Conservation (phyloP, 306 rosid species). For the Vicia faba region DNA sequence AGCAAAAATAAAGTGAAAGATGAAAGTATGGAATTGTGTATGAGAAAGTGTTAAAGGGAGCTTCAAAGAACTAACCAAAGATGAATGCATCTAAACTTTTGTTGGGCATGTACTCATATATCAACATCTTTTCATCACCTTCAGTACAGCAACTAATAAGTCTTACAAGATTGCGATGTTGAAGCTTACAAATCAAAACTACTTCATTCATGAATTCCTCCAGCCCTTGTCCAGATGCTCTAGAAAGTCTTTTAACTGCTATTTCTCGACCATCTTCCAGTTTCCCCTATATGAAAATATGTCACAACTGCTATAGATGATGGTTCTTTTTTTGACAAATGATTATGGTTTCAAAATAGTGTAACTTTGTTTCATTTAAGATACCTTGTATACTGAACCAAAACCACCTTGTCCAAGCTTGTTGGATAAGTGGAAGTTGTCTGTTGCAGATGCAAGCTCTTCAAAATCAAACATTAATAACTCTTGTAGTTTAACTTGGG, state of each 20-base stretch:
- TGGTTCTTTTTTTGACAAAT: no score
- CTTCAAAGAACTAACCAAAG: constrained; percentile 37
- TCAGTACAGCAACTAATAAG: constrained; percentile 41
- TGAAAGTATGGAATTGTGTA: neutral
- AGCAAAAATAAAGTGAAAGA: neutral
- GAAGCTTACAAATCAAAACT: constrained; percentile 29
- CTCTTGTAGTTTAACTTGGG: constrained; percentile 23
- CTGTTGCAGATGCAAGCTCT: constrained; percentile 44
- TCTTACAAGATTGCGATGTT: constrained; percentile 45
- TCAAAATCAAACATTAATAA: constrained; percentile 1
- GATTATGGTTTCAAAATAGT: no score
- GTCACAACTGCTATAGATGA: neutral
- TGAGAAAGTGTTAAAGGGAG: neutral
- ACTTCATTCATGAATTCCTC: constrained; percentile 41
- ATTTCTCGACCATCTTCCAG: constrained; percentile 25
- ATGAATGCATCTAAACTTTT: constrained; percentile 37
- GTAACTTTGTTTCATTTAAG: neutral
- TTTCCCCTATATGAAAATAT: neutral
- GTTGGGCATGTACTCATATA: constrained; percentile 51
- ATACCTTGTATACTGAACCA: constrained; percentile 36
- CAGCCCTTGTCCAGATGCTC: constrained; percentile 33
- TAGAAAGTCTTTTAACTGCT: constrained; percentile 38
- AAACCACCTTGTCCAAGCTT: constrained; percentile 44
- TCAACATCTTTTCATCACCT: constrained; percentile 44
- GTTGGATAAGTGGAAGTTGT: constrained; percentile 30